Conservation (phyloP, 352 stramenopile genomes). For the Phytophthora aleatoria region DNA sequence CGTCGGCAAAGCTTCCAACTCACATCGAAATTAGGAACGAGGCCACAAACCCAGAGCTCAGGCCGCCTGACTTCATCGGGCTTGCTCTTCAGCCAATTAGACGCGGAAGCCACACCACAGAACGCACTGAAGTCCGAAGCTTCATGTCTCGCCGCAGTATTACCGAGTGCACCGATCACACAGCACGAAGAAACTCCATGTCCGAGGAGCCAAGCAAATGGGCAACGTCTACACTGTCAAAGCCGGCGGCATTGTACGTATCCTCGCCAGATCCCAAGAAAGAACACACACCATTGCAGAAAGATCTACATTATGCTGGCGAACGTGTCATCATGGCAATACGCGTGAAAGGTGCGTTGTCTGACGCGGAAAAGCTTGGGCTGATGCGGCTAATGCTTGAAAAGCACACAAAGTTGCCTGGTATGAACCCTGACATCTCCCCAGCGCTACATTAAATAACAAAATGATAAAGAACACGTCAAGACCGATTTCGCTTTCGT, state of each 20-base stretch:
- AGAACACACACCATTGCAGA: constrained; percentile 8
- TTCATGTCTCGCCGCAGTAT: constrained; percentile 30
- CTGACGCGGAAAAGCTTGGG: constrained; percentile 53
- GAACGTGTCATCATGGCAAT: constrained; percentile 76
- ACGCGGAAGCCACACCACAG: constrained; percentile 3
- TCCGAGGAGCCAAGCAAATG: constrained; percentile 16
- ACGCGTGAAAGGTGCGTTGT: constrained; percentile 55
- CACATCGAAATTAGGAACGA: neutral
- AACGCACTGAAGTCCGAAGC: constrained; percentile 24
- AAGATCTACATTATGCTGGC: constrained; percentile 56
- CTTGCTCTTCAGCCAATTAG: constrained; percentile 7
- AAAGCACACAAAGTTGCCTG: constrained; percentile 27
- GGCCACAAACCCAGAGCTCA: neutral
- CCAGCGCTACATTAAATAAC: neutral
- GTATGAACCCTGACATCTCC: neutral
- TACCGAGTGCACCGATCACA: constrained; percentile 15
- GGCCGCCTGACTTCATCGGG: constrained; percentile 14
- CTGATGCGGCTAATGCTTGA: constrained; percentile 62
- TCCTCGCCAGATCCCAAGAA: neutral
- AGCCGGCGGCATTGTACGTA: neutral
- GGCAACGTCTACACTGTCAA: constrained; percentile 11
- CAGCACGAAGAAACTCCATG: constrained; percentile 10
- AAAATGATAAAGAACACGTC: constrained; percentile 5
- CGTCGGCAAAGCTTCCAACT: constrained; percentile 4
- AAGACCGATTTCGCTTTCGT: constrained; percentile 33